These are phyloP conservation scores for Tilletiaria anomala DNA, from an alignment of 1,284 basidiomycete genomes.

Conservation along the genomic window DNA sequence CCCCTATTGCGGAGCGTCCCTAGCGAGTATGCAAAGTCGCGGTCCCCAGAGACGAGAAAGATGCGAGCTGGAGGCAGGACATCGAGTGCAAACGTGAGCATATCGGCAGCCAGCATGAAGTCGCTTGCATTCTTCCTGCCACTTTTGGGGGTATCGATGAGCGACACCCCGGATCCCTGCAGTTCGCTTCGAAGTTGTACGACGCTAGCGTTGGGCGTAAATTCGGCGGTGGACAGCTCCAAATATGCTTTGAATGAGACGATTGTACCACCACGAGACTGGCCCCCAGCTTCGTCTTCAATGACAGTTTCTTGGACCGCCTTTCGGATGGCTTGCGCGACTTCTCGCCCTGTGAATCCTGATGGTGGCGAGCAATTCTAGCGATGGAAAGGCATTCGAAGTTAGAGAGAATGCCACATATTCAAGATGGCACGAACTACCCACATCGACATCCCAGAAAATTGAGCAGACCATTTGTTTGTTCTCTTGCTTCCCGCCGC, in stretches of 20 bases:
- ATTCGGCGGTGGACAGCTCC: slow-evolving; percentile 18
- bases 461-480: slow-evolving; percentile 18
- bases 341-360: slow-evolving; percentile 20
- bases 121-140: slow-evolving; percentile 32
- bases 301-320: slow-evolving; percentile 21
- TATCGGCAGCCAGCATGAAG: slow-evolving; percentile 33
- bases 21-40: slow-evolving; percentile 31
- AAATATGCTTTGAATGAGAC: slow-evolving; percentile 36
- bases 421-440: too few relatives aligned
- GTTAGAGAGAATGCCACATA: too few relatives aligned
- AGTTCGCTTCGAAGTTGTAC: slow-evolving; percentile 26
- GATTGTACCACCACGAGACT: too few relatives aligned
- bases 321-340: slow-evolving; percentile 18
- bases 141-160: slow-evolving; percentile 29
- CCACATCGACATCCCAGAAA: slow-evolving; percentile 33
- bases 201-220: too few relatives aligned
- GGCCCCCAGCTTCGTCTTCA: too few relatives aligned
- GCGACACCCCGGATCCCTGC: slow-evolving; percentile 28
- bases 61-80: slow-evolving; percentile 20
- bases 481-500: too few relatives aligned
- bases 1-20: slow-evolving; percentile 24
- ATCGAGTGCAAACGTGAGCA: slow-evolving; percentile 28
- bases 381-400: too few relatives aligned
- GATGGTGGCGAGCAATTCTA: slow-evolving; percentile 28
- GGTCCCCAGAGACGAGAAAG: slow-evolving; percentile 28